Base-by-base conservation (phyloP, 176 grass and related monocot genomes). In the Urochloa ruziziensis region DNA sequence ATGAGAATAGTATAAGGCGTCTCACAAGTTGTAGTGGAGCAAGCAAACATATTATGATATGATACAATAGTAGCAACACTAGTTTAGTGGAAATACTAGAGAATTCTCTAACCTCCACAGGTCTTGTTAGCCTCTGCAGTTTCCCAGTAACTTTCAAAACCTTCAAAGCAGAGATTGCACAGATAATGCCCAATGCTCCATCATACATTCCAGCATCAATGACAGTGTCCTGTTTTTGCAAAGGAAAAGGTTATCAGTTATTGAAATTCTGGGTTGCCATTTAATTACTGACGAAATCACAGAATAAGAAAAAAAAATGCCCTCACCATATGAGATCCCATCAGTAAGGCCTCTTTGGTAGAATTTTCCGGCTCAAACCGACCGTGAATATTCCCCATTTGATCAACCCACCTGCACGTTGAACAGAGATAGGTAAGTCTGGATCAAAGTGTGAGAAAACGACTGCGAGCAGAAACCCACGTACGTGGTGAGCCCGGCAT, bases 181-280 rank as follows among this genome's bases (percentile, higher is more conserved):
- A 95, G 14, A 98, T 87, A 67, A 95, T 90, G 27, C 91, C 96
- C 85, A 98, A 24, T 58, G 89, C 42, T 66, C 96, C 96, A 18
- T 98, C 96, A 68, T 95, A 98, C 82, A 90, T 98, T 60, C 96
- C 91, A 48, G 96, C 96, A 91, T 98, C 96, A 82, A 95, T 86
- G 2, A 98, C 96, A 74, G 93, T 98, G 60, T 98, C 93, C 96
- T 98, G 84, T 84, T 91, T 85, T 60, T 10, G 13, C 47, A 42
- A 70, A 52, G 17, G 33, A 66, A 33, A 73, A 16, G 2, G 0
- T n/a, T 44, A 81, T 67, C 40, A 73, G 57, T 37, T 27, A 49
- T 75, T 72, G 11, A 7, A 5, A 67, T 19, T 57, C 18, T 40
- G 33, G 24, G 17, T 28, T 34, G 19, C 24, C 81, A 29, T 61